Percentiles rank a stretch among this genome's conserved stretches.
phyloP scores from a whole-genome alignment of 371 early-diverging fungal species.

The Gilbertella persicaria region DNA sequence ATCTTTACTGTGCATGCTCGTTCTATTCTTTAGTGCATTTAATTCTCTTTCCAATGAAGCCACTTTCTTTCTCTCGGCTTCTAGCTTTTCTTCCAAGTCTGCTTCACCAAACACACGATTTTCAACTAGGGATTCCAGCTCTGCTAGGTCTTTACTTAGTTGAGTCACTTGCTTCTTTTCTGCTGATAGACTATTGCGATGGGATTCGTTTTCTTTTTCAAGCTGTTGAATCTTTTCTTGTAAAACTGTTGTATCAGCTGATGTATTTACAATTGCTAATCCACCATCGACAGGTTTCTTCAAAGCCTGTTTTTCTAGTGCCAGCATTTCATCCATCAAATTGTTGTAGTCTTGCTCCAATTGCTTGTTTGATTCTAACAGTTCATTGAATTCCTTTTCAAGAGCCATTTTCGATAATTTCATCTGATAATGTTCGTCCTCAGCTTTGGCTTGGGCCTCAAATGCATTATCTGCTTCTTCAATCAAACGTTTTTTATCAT shows the following conservation, averaged over 20 bases:
- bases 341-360: slow-evolving; percentile 73
- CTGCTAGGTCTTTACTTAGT: slow-evolving; percentile 67
- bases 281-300: neutral
- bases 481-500: slow-evolving; percentile 41
- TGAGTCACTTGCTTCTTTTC: slow-evolving; percentile 58
- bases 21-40: slow-evolving; percentile 26
- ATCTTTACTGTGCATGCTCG: neutral
- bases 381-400: slow-evolving; percentile 40
- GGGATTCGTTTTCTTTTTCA: slow-evolving; percentile 46
- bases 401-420: slow-evolving; percentile 31
- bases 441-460: slow-evolving; percentile 41
- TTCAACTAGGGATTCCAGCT: slow-evolving; percentile 72
- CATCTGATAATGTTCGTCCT: slow-evolving; percentile 41
- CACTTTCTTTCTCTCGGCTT: slow-evolving; percentile 47
- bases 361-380: slow-evolving; percentile 61
- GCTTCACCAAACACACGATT: slow-evolving; percentile 70
- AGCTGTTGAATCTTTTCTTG: slow-evolving; percentile 48
- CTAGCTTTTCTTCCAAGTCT: slow-evolving; percentile 65
- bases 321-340: slow-evolving; percentile 71
- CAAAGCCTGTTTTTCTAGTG: slow-evolving; percentile 26
- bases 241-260: slow-evolving; percentile 13
- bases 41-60: slow-evolving; percentile 47
- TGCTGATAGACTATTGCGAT: slow-evolving; percentile 45
- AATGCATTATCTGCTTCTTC: slow-evolving; percentile 46
- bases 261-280: too few relatives aligned